Conservation (phyloP, 108 stramenopile species). For the Licmophora abbreviata region DNA sequence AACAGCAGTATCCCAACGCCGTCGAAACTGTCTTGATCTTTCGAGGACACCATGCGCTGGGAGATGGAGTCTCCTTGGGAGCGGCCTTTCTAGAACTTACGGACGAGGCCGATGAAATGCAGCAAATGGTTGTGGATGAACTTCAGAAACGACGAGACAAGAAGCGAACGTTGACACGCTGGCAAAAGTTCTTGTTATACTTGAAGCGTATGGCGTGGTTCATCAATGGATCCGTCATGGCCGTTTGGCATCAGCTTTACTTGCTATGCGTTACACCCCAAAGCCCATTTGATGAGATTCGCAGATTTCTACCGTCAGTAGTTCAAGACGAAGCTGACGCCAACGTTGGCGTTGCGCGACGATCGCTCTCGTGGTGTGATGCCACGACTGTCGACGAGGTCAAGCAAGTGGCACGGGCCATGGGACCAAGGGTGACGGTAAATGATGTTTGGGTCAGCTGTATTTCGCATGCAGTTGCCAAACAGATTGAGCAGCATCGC, state of each 20-base stretch:
- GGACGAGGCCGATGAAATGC: conserved; percentile 75
- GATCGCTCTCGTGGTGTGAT: conserved; percentile 67
- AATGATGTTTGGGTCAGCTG: conserved; percentile 83
- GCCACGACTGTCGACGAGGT: conserved; percentile 65
- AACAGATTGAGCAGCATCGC: conserved; percentile 56
- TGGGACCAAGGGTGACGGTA: conserved; percentile 39
- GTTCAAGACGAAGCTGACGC: conserved; percentile 19
- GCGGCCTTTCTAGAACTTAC: conserved; percentile 60
- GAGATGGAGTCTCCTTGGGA: conserved; percentile 70
- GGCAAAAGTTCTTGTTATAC: conserved; percentile 19
- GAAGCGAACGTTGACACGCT: conserved; percentile 10
- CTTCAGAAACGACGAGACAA: conserved; percentile 29
- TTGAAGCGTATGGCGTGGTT: conserved; percentile 53
- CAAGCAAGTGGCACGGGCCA: conserved; percentile 41
- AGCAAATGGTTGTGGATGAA: conserved; percentile 29
- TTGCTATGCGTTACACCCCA: conserved; percentile 23
- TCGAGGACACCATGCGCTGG: conserved; percentile 76
- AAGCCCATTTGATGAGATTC: conserved; percentile 52
- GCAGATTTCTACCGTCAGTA: no score
- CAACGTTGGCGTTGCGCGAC: conserved; percentile 8
- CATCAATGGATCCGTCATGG: conserved; percentile 31
- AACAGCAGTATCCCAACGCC: not conserved
- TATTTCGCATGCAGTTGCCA: conserved; percentile 52
- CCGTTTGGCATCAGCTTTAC: conserved; percentile 45
- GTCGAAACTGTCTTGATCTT: conserved; percentile 70